Evolutionary conservation across 192 early-diverging fungal species (phyloP), one percentile per base, ranked within the genome.

Genomic region (Coemansia reversa): DNA sequence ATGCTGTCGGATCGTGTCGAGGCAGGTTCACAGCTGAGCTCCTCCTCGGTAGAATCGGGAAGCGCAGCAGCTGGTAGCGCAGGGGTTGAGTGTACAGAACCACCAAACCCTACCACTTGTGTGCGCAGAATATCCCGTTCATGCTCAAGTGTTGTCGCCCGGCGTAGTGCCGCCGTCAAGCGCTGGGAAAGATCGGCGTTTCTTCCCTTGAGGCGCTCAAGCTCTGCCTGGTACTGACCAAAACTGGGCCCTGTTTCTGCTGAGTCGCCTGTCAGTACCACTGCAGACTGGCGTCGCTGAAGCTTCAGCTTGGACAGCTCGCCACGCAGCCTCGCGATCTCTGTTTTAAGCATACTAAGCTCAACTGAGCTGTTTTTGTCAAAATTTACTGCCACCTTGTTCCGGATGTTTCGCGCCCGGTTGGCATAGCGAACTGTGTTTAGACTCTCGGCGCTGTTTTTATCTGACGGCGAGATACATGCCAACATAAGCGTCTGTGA

Each of bases 341-440:
- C 77, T 5, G 77, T 80, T n/a, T 74, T 80, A 16, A 80, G 72
- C 61, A 80, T 74, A 50, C 65, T 80, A 18, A 80, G 65, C 55
- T 80, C 77, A 18, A 66, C 77, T 7, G 77, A 80, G 66, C 73
- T 75, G 69, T 72, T 81, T 39, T 81, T 81, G 69, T 75, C 79
- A 69, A 76, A 81, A 50, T 76, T 97, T 33, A 96, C 88, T 4
- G 86, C 87, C 14, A 89, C 91, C 51, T 86, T 85, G 81, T 99
- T 99, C 65, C 92, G 92, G 76, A 99, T 99, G 62, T 97, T 97
- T 57, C 98, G 83, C 2, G 95, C 95, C 6, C 98, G 88, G 67
- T 94, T 96, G 20, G 98, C 98, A 63, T 98, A 99, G 64, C 91
- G 89, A 27, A 99, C 83, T 0, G 98, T 99, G 70, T 96, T 98